Evolutionary conservation across 768 basidiomycete genomes (phyloP), one percentile per base, ranked within the genome.

Genomic region (Phlebiopsis flavidoalba): DNA sequence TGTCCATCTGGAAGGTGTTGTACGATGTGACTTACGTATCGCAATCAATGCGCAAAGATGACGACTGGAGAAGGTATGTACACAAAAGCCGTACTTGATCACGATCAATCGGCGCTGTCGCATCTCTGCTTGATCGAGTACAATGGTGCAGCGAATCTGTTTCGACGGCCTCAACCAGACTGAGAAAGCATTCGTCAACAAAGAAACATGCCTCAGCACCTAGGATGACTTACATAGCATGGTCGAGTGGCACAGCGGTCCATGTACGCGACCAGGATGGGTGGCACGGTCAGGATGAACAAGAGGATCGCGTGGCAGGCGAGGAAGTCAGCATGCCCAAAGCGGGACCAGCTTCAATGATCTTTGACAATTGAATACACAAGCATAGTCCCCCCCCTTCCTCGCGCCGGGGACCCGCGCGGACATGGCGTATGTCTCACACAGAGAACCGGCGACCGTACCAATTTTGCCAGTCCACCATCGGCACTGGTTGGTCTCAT

Each of bases 381-480:
- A n/a, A n/a, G n/a, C n/a, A n/a, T n/a, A n/a, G n/a, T n/a, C n/a
- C n/a, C n/a, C n/a, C n/a, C n/a, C n/a, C n/a, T n/a, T n/a, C 98
- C 97, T 71, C 97, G 89, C 31, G 91, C 93, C 55, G 96, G 96
- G n/a, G n/a, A n/a, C n/a, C 72, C 98, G 97, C n/a, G n/a, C n/a
- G n/a, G 93, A 95, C 86, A 96, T 91, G 47, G 89, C 94, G 71
- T 93, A 88, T 5, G 84, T 69, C n/a, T n/a, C n/a, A n/a, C n/a
- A 47, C 96, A 95, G 24, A 99, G 82, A 4, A 94, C 94, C n/a
- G n/a, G 54, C 95, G 88, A 47, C 95, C 95, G 72, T 95, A 96
- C 97, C 97, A 98, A n/a, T n/a, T 70, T 87, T 81, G 51, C 95
- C 95, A 35, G 95, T 96, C 97, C 97, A 99, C 96, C 96, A 99